Base-by-base conservation (phyloP, 2,329 filamentous ascomycete species). In the Exophiala alcalophila region DNA sequence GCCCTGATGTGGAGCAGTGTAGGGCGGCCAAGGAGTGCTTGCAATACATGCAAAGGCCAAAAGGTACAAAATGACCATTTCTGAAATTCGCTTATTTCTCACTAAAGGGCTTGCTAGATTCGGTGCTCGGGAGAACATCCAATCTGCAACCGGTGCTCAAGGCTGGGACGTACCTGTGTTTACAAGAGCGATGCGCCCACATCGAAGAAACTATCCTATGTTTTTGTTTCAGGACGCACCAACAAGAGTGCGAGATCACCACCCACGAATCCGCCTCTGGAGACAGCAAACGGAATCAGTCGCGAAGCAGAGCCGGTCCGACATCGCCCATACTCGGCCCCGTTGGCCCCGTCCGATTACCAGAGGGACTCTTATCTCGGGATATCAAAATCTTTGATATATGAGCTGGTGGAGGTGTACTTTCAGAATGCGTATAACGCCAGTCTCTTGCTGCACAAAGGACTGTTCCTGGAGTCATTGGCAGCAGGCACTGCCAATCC, bases 371-470 rank as follows among this genome's bases (percentile, higher is more conserved):
- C n/a, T 25, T 14, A n/a, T 15, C 32, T 42, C 1, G 44, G 44
- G 9, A 47, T 47, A 25, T 15, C 44, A n/a, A 14, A 27, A 18
- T 32, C 44, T 26, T 34, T 47, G 23, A 32, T 47, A 27, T 42
- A 7, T 6, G 28, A 19, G 11, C 37, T 47, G 26, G 33, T 47
- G 14, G 44, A 47, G 4, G 39, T 47, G 18, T 47, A 32, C 27
- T 47, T 42, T 18, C 38, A 42, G 8, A 47, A 47, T 15, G 30
- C 28, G 8, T 42, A 43, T 33, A 47, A 47, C 23, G 37, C 44
- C 9, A 43, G n/a, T 11, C 37, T 47, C 12, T 11, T 47, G 1
- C 27, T 47, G 15, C 37, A 42, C 26, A 42, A 43, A 29, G 15
- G 14, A 6, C 33, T 15, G 15, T 47, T 47, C 28, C 18, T 42